Evolutionary conservation across 345 rosid genomes (phyloP).

Genomic region (Eucalyptus urophylla): DNA sequence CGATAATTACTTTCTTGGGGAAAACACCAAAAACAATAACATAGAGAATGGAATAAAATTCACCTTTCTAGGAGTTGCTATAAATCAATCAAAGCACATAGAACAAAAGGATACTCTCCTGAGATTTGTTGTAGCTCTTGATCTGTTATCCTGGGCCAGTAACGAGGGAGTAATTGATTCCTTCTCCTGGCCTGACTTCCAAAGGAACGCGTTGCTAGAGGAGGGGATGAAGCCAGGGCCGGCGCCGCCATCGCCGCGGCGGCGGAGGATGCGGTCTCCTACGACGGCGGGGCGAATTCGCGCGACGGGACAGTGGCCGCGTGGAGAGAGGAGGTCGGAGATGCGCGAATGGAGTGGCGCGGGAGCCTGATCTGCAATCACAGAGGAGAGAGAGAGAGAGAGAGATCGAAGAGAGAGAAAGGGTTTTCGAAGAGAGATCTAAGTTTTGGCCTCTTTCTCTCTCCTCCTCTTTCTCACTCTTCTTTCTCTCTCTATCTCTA

Average conservation of each 20-base stretch:
- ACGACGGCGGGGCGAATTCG: neutral
- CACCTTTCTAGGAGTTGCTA: neutral
- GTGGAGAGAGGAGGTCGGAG: neutral
- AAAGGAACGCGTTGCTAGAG: slow-evolving; percentile 28
- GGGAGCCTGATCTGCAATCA: slow-evolving; percentile 12
- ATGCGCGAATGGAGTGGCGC: neutral
- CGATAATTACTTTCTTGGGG: no score
- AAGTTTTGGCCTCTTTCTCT: no score
- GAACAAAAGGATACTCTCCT: slow-evolving; percentile 78
- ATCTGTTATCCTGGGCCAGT: slow-evolving; percentile 75
- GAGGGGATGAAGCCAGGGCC: slow-evolving; percentile 22
- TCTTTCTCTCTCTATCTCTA: no score
- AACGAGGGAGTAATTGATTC: slow-evolving; percentile 71
- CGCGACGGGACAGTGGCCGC: neutral
- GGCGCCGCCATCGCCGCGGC: neutral
- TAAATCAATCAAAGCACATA: neutral
- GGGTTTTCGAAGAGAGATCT: no score
- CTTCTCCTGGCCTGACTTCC: slow-evolving; percentile 55
- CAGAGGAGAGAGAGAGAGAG: neutral
- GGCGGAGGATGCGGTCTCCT: neutral
- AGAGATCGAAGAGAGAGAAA: neutral
- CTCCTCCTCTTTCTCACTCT: no score
- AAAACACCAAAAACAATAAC: neutral
- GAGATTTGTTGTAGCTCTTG: slow-evolving; percentile 58
- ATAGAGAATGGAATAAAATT: neutral